These are phyloP conservation scores for Daedaleopsis nitida DNA, from an alignment of 768 basidiomycete species.

Conservation along the genomic window DNA sequence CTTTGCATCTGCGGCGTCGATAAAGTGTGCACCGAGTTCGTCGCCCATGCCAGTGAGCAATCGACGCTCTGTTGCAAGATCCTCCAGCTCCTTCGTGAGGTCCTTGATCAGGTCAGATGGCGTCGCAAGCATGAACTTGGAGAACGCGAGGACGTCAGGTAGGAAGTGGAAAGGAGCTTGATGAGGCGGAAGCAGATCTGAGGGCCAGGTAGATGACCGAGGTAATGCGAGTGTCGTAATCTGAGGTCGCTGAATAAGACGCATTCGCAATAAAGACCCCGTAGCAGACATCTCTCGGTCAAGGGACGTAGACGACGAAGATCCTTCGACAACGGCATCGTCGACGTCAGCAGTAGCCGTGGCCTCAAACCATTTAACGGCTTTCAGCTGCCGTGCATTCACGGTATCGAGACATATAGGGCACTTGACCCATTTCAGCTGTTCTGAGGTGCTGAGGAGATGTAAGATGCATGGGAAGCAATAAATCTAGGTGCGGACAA, in stretches of 20 bases:
- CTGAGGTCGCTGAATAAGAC: slow-evolving; percentile 89
- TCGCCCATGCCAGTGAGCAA: slow-evolving; percentile 69
- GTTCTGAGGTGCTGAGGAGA: slow-evolving; percentile 82
- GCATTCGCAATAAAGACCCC: slow-evolving; percentile 75
- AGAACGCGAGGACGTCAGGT: slow-evolving; percentile 83
- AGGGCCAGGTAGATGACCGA: slow-evolving; percentile 91
- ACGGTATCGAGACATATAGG: slow-evolving; percentile 97
- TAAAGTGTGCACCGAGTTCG: slow-evolving; percentile 74
- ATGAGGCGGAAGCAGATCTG: slow-evolving; percentile 86
- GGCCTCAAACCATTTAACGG: slow-evolving; percentile 86
- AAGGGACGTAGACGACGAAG: slow-evolving; percentile 50
- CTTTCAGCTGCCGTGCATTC: slow-evolving; percentile 87
- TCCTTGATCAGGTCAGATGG: slow-evolving; percentile 80
- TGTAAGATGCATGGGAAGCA: slow-evolving; percentile 95
- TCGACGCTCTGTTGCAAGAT: slow-evolving; percentile 71
- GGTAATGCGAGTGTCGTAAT: slow-evolving; percentile 95
- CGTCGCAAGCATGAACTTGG: slow-evolving; percentile 96
- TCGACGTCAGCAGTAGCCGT: slow-evolving; percentile 38
- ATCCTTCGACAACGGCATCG: slow-evolving; percentile 35
- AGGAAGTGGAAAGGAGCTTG: slow-evolving; percentile 96
- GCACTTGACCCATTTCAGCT: slow-evolving; percentile 85
- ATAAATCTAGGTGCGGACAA: slow-evolving; percentile 62
- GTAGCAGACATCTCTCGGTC: slow-evolving; percentile 40
- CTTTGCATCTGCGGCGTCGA: slow-evolving; percentile 76
- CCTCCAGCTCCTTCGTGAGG: slow-evolving; percentile 70